phyloP scores from a whole-genome alignment of 192 early-diverging fungal species.

The Rhizophagus clarus region DNA sequence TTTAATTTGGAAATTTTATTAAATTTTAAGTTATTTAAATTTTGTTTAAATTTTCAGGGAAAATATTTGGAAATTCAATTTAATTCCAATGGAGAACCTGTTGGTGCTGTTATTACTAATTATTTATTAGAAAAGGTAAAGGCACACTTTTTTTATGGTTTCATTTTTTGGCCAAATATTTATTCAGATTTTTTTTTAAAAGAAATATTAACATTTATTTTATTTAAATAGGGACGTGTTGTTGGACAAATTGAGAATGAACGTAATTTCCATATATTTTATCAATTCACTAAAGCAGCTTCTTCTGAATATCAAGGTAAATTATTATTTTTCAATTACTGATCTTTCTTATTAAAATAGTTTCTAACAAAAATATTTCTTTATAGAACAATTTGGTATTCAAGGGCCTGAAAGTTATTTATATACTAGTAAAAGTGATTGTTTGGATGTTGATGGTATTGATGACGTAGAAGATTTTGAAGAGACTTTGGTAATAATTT shows the following conservation, averaged over 20 bases:
- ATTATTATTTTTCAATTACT: constrained; percentile 5
- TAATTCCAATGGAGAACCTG: constrained; percentile 86
- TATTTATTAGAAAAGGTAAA: constrained; percentile 93
- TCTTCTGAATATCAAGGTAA: constrained; percentile 69
- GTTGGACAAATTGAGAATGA: constrained; percentile 93
- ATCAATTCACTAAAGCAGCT: constrained; percentile 85
- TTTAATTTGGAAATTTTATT: neutral
- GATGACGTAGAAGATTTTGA: constrained; percentile 85
- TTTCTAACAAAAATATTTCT: neutral
- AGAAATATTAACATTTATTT: too few relatives aligned
- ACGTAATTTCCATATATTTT: constrained; percentile 98
- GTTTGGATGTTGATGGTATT: constrained; percentile 89
- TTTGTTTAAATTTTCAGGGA: constrained; percentile 56
- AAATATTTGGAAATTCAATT: constrained; percentile 99
- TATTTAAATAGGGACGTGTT: constrained; percentile 73
- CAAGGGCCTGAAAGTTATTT: constrained; percentile 78
- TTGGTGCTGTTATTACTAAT: constrained; percentile 97
- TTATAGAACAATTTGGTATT: constrained; percentile 64
- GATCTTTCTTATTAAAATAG: neutral
- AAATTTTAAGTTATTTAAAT: neutral
- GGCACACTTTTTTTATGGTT: too few relatives aligned
- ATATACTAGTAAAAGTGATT: constrained; percentile 72
- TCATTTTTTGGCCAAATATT: neutral
- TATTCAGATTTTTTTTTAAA: neutral
- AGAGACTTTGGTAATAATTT: constrained; percentile 72